Conservation (phyloP, 2,329 filamentous ascomycete species). For the Xylaria sp. region DNA sequence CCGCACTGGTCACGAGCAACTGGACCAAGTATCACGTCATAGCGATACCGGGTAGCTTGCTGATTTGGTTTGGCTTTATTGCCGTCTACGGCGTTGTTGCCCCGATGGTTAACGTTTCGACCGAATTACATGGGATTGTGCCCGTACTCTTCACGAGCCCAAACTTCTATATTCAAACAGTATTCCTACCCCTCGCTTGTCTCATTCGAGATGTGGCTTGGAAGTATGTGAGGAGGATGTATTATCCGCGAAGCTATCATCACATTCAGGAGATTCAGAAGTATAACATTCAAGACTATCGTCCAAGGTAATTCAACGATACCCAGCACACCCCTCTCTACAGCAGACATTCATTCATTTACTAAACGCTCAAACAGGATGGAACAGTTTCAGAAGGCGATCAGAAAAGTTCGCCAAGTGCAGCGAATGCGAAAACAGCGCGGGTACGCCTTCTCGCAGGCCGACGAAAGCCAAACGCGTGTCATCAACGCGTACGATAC, state of each 20-base stretch:
- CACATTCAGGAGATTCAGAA: conserved; percentile 99
- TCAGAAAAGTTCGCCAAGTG: conserved; percentile 96
- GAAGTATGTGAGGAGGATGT: conserved; percentile 99
- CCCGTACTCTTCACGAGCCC: conserved; percentile 83
- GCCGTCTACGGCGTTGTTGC: conserved; percentile 88
- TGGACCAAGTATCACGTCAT: conserved; percentile 99
- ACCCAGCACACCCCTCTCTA: conserved; percentile 42
- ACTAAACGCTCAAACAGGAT: conserved; percentile 68
- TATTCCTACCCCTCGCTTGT: conserved; percentile 83
- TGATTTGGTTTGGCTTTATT: conserved; percentile 91
- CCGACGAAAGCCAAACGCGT: conserved; percentile 94
- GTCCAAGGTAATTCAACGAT: conserved; percentile 75
- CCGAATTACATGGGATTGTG: conserved; percentile 86
- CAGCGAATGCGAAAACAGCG: conserved; percentile 99
- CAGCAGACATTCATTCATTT: conserved; percentile 8
- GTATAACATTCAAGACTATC: conserved; percentile 99
- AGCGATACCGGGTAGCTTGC: conserved; percentile 92
- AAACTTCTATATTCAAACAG: conserved; percentile 90
- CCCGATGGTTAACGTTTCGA: conserved; percentile 82
- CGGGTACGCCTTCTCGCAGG: conserved; percentile 97
- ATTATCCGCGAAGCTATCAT: conserved; percentile 93
- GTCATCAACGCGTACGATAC: conserved; percentile 98
- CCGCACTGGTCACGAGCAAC: conserved; percentile 92
- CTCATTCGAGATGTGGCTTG: conserved; percentile 90
- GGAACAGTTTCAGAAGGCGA: conserved; percentile 99